phyloP scores from a whole-genome alignment of 2,329 filamentous ascomycete species.

The Penicillium sp. region DNA sequence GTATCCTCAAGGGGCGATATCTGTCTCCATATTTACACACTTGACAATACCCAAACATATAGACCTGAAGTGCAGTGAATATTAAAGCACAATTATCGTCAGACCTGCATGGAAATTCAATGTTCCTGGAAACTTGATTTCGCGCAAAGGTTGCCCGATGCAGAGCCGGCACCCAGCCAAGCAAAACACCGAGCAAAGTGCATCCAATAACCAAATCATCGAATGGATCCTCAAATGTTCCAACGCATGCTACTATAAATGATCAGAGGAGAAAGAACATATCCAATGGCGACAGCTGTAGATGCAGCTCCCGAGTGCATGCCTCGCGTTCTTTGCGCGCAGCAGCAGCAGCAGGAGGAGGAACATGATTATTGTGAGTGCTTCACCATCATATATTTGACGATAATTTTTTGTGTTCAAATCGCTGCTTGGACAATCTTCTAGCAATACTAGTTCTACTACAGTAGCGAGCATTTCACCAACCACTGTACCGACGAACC shows the following conservation, averaged over 20 bases:
- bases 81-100: background rate
- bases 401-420: background rate
- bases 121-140: background rate
- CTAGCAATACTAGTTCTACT: slow-evolving; percentile 59
- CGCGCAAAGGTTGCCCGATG: background rate
- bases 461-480: slow-evolving; percentile 64
- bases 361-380: slow-evolving; percentile 48
- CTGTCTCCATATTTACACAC: background rate
- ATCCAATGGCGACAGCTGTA: slow-evolving; percentile 27
- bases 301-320: slow-evolving; percentile 11
- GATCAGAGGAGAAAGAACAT: slow-evolving; percentile 31
- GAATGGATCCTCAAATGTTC: background rate
- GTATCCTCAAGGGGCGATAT: background rate
- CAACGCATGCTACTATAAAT: background rate
- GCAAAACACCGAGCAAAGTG: background rate
- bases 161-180: background rate
- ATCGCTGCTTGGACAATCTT: slow-evolving; percentile 32
- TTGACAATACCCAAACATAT: background rate
- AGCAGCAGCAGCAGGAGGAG: slow-evolving; percentile 10
- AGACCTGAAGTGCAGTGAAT: background rate
- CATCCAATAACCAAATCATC: background rate
- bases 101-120: background rate
- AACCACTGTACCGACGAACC: slow-evolving; percentile 64
- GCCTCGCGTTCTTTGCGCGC: background rate
- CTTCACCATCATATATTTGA: slow-evolving; percentile 20